phyloP scores from a whole-genome alignment of 306 rosid genomes.

The Begonia fuchsioides region DNA sequence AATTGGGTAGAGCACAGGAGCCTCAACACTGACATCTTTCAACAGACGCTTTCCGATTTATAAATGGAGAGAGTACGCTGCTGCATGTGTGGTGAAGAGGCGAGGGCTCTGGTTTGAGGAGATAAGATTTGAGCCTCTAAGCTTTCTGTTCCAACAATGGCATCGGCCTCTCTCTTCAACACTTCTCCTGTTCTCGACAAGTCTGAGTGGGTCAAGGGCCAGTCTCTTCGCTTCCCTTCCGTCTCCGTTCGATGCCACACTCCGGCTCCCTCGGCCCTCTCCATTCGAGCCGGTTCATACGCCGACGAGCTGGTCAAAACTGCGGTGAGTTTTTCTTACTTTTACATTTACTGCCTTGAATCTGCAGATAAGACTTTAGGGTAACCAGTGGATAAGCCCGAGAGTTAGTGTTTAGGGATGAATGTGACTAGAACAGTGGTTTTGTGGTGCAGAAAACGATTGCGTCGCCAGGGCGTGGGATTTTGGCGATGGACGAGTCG shows the following conservation, averaged over 20 bases:
- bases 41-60: slow-evolving; percentile 19
- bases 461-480: slow-evolving; percentile 88
- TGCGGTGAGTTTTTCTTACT: slow-evolving; percentile 46
- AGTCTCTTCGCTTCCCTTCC: slow-evolving; percentile 53
- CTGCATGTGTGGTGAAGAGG: slow-evolving; percentile 57
- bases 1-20: slow-evolving; percentile 32
- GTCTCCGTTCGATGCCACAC: slow-evolving; percentile 52
- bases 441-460: slow-evolving; percentile 41
- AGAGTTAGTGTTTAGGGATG: too few species aligned
- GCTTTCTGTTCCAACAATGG: slow-evolving; percentile 21
- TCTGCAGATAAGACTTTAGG: too few species aligned
- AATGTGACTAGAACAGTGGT: too few species aligned
- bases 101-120: slow-evolving; percentile 23
- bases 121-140: slow-evolving; percentile 45
- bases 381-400: too few species aligned
- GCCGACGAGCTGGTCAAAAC: slow-evolving; percentile 90
- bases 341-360: too few species aligned
- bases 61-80: slow-evolving; percentile 30
- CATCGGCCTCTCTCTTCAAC: slow-evolving; percentile 71
- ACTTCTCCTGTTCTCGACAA: slow-evolving; percentile 75
- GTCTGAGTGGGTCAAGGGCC: slow-evolving; percentile 84
- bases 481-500: slow-evolving; percentile 92
- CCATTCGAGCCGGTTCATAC: slow-evolving; percentile 60
- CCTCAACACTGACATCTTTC: slow-evolving; percentile 63
- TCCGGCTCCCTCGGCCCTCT: slow-evolving; percentile 30